Evolutionary conservation across 2,329 filamentous ascomycete species (phyloP).

Genomic region (Monilinia laxa): DNA sequence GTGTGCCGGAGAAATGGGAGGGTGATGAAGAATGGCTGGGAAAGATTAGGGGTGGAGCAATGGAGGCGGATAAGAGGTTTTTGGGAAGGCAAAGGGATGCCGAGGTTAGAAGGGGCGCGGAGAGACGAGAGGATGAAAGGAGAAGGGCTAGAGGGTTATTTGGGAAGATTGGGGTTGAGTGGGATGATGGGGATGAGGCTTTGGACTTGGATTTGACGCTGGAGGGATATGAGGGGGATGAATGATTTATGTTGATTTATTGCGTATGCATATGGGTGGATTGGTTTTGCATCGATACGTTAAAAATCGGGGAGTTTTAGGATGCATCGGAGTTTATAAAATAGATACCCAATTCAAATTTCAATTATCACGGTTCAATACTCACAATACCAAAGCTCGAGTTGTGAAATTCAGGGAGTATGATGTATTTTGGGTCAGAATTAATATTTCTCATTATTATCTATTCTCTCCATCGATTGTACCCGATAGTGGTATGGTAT

Average conservation of each 20-base stretch:
- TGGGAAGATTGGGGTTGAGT: slow-evolving; percentile 39
- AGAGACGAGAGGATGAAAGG: slow-evolving; percentile 38
- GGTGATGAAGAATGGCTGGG: slow-evolving; percentile 29
- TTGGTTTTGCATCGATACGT: neutral
- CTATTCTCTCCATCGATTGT: slow-evolving; percentile 16
- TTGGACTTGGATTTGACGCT: slow-evolving; percentile 25
- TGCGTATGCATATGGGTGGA: neutral
- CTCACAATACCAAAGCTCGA: no score
- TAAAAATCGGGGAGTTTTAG: neutral
- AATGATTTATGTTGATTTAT: neutral
- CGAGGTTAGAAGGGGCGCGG: slow-evolving; percentile 33
- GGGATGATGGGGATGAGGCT: slow-evolving; percentile 30
- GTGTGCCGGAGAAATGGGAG: slow-evolving; percentile 43
- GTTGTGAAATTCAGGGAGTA: neutral
- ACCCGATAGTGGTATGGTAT: slow-evolving; percentile 7
- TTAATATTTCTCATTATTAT: neutral
- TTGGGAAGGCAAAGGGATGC: slow-evolving; percentile 29
- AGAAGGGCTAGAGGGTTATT: slow-evolving; percentile 44
- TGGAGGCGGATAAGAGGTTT: slow-evolving; percentile 30
- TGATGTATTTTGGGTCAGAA: neutral
- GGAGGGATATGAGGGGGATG: slow-evolving; percentile 19
- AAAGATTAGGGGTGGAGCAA: slow-evolving; percentile 11
- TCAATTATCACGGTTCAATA: neutral
- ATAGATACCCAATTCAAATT: slow-evolving; percentile 3
- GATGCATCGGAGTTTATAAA: neutral